These are phyloP conservation scores for Cinnamomum micranthum DNA, from an alignment of 164 flowering plant genomes.

Conservation along the genomic window DNA sequence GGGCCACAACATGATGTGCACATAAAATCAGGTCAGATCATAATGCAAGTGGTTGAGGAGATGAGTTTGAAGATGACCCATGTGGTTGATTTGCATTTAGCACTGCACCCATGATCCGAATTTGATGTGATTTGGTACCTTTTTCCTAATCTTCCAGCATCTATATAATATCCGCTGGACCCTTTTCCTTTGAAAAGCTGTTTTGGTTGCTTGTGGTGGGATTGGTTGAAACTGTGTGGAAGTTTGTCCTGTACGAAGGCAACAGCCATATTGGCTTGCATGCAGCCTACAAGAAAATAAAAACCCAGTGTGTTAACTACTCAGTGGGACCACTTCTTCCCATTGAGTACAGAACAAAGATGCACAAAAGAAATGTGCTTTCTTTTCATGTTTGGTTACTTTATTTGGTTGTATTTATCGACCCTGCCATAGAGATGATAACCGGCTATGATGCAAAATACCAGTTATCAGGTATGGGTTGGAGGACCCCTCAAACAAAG, in stretches of 20 bases:
- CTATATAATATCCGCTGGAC: neutral
- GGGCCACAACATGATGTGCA: neutral
- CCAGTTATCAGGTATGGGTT: too few species aligned
- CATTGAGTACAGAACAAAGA: too few species aligned
- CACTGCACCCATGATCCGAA: conserved; percentile 4
- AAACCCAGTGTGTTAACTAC: neutral
- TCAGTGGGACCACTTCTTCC: neutral
- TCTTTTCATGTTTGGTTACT: neutral
- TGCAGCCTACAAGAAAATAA: neutral
- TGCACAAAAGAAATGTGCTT: neutral
- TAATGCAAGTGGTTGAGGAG: conserved; percentile 4
- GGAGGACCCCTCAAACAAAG: too few species aligned
- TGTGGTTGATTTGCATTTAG: neutral
- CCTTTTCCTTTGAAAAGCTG: neutral
- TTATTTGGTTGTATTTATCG: neutral
- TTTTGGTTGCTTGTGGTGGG: neutral
- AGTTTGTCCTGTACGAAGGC: neutral
- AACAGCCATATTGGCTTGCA: neutral
- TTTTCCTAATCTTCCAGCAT: too few species aligned
- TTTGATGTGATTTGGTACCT: conserved; percentile 3
- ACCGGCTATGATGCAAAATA: too few species aligned
- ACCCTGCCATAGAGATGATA: too few species aligned
- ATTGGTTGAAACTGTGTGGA: neutral
- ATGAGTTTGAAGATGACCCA: conserved; percentile 3
- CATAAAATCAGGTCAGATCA: neutral